Percentiles rank a stretch among this genome's conserved stretches.
phyloP scores from a whole-genome alignment of 805 yeast genomes.

The Clavispora santaluciae region DNA sequence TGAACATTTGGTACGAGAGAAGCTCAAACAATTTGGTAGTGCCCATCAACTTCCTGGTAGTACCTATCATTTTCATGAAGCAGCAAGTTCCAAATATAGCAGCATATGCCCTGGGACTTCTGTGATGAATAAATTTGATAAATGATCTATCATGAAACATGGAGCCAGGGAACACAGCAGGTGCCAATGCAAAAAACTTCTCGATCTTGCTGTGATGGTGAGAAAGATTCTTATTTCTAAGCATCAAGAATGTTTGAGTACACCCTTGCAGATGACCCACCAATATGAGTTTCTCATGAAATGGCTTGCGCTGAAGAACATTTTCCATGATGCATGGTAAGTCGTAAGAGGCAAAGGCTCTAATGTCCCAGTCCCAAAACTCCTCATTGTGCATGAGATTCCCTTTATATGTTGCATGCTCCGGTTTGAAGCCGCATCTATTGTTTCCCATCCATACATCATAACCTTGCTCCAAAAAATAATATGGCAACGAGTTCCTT shows the following conservation, averaged over 20 bases:
- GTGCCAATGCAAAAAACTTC: conserved; percentile 74
- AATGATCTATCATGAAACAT: conserved; percentile 59
- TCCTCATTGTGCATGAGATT: conserved; percentile 37
- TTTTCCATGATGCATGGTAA: conserved; percentile 66
- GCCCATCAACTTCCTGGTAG: conserved; percentile 42
- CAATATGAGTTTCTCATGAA: conserved; percentile 48
- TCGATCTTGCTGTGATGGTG: conserved; percentile 51
- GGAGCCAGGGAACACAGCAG: conserved; percentile 87
- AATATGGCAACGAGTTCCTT: conserved; percentile 63
- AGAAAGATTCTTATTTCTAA: conserved; percentile 39
- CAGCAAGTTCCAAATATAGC: conserved; percentile 70
- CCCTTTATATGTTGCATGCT: conserved; percentile 41
- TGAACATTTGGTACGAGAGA: conserved; percentile 76
- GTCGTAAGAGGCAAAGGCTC: conserved; percentile 77
- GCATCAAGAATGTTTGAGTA: conserved; percentile 70
- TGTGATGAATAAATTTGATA: conserved; percentile 55
- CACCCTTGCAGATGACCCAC: conserved; percentile 94
- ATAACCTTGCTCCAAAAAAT: conserved; percentile 51
- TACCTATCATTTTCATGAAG: conserved; percentile 72
- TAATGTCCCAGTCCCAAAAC: conserved; percentile 93
- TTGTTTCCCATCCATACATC: conserved; percentile 94
- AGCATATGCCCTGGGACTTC: conserved; percentile 42
- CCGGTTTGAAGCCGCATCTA: conserved; percentile 77
- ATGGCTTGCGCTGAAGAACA: conserved; percentile 43
- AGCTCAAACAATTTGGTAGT: conserved; percentile 49